Conservation (phyloP, 345 rosid genomes). For the Populus ilicifolia region DNA sequence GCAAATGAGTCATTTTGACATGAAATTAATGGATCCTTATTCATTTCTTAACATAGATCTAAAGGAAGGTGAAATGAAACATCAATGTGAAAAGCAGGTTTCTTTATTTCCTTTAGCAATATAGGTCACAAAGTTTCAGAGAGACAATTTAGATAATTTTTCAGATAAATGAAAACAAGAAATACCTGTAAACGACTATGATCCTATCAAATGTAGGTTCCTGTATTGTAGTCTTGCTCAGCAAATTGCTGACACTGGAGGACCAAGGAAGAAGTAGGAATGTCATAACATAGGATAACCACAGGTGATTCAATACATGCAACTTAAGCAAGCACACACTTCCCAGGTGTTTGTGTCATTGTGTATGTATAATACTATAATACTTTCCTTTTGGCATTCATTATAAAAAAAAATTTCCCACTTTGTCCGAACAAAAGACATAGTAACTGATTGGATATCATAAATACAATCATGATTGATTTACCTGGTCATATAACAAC, state of each 20-base stretch:
- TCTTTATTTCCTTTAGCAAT: not conserved
- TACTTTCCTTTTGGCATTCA: not conserved
- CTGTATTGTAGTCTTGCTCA: conserved; percentile 72
- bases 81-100: not conserved
- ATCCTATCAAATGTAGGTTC: conserved; percentile 96
- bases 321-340: not conserved
- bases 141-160: not conserved
- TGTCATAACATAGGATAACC: conserved; percentile 6
- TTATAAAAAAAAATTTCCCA: not conserved
- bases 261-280: conserved; percentile 17
- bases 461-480: not conserved
- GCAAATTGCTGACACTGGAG: conserved; percentile 55
- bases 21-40: not conserved
- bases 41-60: not conserved
- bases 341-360: not conserved
- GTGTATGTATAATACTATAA: not conserved
- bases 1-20: not conserved
- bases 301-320: conserved; percentile 1
- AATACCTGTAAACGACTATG: conserved; percentile 84
- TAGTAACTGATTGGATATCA: not conserved
- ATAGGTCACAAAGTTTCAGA: not conserved
- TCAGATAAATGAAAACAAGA: not conserved
- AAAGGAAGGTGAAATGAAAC: not conserved
- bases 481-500: not conserved
- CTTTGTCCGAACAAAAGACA: not conserved